These are phyloP conservation scores for Penicillium cosmopolitanum DNA, from an alignment of 495 filamentous ascomycete species.

Conservation along the genomic window DNA sequence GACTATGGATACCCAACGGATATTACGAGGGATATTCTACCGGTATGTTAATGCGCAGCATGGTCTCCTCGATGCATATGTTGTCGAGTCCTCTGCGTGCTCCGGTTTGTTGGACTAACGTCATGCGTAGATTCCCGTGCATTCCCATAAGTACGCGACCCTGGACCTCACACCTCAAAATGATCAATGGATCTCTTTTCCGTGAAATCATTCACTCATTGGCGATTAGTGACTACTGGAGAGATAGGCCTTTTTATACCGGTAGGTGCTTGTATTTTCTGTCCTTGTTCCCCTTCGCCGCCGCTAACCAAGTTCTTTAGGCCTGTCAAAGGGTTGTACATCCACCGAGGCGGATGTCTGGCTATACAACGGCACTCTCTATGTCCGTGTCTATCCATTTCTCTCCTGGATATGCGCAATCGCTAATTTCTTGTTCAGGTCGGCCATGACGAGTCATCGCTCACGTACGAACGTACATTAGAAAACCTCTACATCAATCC, in stretches of 20 bases:
- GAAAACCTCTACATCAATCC: conserved; percentile 61
- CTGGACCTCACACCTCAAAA: background rate
- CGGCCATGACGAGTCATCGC: conserved; percentile 56
- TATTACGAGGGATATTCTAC: conserved; percentile 47
- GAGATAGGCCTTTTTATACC: conserved; percentile 53
- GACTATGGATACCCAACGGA: conserved; percentile 52
- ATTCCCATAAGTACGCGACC: conserved; percentile 47
- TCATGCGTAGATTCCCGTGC: conserved; percentile 44
- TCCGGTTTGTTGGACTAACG: conserved; percentile 14
- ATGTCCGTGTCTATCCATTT: conserved; percentile 28
- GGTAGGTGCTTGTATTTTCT: conserved; percentile 28
- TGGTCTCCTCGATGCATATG: background rate
- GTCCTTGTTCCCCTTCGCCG: background rate
- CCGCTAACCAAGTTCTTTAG: conserved; percentile 22
- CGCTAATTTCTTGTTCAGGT: conserved; percentile 35
- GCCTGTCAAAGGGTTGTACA: conserved; percentile 63
- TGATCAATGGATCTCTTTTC: background rate
- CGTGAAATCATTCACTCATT: background rate
- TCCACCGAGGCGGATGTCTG: conserved; percentile 88
- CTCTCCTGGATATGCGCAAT: background rate
- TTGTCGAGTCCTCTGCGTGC: background rate
- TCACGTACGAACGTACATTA: conserved; percentile 55
- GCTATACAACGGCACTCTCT: conserved; percentile 71
- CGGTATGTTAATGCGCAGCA: conserved; percentile 33
- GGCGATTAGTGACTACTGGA: conserved; percentile 46